phyloP scores from a whole-genome alignment of 257 asterid species.

The Plantago elongata region DNA sequence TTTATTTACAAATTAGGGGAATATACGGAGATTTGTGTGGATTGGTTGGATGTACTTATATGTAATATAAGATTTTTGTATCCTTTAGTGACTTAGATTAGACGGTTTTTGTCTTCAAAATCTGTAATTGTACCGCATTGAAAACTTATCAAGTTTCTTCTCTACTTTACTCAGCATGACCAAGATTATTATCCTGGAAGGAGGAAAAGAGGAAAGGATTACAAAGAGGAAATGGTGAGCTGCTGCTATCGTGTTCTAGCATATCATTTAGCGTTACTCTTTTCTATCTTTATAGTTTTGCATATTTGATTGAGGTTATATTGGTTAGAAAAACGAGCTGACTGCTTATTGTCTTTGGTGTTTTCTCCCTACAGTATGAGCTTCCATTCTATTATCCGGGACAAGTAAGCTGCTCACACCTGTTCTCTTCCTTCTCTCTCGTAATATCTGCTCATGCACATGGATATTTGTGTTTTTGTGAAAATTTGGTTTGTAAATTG shows the following conservation, averaged over 20 bases:
- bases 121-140: constrained; percentile 2
- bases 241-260: background rate
- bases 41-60: too few species aligned
- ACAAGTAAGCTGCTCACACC: constrained; percentile 53
- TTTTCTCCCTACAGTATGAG: constrained; percentile 65
- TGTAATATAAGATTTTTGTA: too few species aligned
- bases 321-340: constrained; percentile 19
- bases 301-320: constrained; percentile 4
- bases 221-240: constrained; percentile 79
- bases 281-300: background rate
- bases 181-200: constrained; percentile 97
- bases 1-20: too few species aligned
- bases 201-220: constrained; percentile 93
- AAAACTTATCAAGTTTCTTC: constrained; percentile 11
- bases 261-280: too few species aligned
- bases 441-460: background rate
- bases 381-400: constrained; percentile 96
- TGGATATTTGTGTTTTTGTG: too few species aligned
- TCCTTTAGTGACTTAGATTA: too few species aligned
- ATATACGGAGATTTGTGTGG: too few species aligned
- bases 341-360: constrained; percentile 25
- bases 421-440: constrained; percentile 1
- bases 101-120: background rate
- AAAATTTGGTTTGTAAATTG: too few species aligned
- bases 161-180: constrained; percentile 51